These are phyloP conservation scores for Tylopilus subfusipes DNA, from an alignment of 768 basidiomycete species.

Conservation along the genomic window DNA sequence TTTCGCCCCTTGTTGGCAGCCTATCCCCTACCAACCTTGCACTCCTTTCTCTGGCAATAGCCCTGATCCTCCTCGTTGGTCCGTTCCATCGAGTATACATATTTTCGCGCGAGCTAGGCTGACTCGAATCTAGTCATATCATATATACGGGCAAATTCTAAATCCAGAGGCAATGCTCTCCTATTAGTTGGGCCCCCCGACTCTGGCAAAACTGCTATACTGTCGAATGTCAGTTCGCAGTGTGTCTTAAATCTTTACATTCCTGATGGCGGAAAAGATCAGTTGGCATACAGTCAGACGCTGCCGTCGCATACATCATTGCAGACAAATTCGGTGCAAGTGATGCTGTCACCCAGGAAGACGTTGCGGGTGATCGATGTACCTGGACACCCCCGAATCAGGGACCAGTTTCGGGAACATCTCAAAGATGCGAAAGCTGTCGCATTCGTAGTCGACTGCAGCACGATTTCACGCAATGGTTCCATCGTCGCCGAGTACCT, in stretches of 20 bases:
- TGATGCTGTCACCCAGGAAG: constrained; percentile 43
- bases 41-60: constrained; percentile 42
- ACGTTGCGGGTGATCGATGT: constrained; percentile 62
- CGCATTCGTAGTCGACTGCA: constrained; percentile 78
- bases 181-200: constrained; percentile 74
- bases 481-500: constrained; percentile 71
- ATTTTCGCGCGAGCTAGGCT: constrained; percentile 6
- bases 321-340: constrained; percentile 59
- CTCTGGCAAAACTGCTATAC: constrained; percentile 76
- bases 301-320: constrained; percentile 73
- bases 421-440: constrained; percentile 60
- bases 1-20: constrained; percentile 32
- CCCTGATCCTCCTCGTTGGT: constrained; percentile 44
- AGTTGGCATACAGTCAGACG: constrained; percentile 66
- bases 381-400: constrained; percentile 81
- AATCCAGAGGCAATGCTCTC: constrained; percentile 54
- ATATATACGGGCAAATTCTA: constrained; percentile 41
- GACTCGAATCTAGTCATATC: constrained; percentile 41
- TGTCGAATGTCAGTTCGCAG: constrained; percentile 55
- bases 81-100: constrained; percentile 18
- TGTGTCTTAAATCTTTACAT: neutral
- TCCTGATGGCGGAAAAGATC: constrained; percentile 11
- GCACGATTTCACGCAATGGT: constrained; percentile 72
- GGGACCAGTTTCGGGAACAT: constrained; percentile 69
- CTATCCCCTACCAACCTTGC: constrained; percentile 40